Evolutionary conservation across 306 rosid genomes (phyloP).

Genomic region (Luffa acutangula): DNA sequence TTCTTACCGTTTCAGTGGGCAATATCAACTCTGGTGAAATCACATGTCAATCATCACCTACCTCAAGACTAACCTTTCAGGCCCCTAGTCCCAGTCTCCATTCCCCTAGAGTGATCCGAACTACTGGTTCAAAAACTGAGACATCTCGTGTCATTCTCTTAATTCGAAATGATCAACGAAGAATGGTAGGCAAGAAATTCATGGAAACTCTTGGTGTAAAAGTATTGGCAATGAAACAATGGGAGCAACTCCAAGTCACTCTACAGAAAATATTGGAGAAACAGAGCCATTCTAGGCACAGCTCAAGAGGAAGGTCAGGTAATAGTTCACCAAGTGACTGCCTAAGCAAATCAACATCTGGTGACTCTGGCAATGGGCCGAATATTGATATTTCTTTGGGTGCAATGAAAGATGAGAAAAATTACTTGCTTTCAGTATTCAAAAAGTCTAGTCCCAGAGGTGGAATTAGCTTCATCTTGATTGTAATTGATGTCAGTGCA

Average conservation of each 20-base stretch:
- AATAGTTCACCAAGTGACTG: constrained; percentile 5
- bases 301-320: constrained; percentile 14
- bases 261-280: constrained; percentile 14
- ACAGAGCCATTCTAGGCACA: constrained; percentile 10
- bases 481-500: constrained; percentile 23
- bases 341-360: constrained; percentile 13
- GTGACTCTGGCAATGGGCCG: neutral
- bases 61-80: neutral
- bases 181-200: constrained; percentile 15
- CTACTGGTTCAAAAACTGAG: constrained; percentile 29
- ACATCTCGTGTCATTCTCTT: constrained; percentile 32
- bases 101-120: constrained; percentile 19
- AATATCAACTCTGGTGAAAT: constrained; percentile 11
- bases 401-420: constrained; percentile 9
- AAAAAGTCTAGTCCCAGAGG: constrained; percentile 14
- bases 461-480: constrained; percentile 12
- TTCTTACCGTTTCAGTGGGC: constrained; percentile 28
- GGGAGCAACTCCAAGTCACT: constrained; percentile 19
- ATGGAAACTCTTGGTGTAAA: constrained; percentile 27
- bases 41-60: constrained; percentile 9
- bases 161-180: constrained; percentile 18
- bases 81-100: constrained; percentile 19
- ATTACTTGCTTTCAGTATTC: constrained; percentile 16
- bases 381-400: constrained; percentile 7
- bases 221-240: constrained; percentile 14